Conservation (phyloP, 306 rosid species). For the Inga leiocalycina region DNA sequence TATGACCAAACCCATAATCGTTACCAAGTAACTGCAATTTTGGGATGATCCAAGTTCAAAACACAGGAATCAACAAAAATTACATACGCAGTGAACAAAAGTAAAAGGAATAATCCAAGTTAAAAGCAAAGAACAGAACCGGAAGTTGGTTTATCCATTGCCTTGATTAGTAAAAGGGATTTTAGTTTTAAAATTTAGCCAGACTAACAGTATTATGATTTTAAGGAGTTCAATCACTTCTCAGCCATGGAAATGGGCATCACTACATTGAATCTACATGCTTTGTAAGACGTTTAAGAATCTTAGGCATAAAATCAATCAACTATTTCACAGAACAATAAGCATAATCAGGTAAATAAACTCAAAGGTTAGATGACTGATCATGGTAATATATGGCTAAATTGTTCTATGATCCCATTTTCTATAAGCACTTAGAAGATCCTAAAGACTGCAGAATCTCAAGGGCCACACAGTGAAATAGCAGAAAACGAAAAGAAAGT, state of each 20-base stretch:
- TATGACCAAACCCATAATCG: conserved; percentile 86
- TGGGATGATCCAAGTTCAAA: not conserved
- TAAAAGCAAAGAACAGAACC: not conserved
- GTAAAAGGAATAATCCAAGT: too few relatives aligned
- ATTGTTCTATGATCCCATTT: not conserved
- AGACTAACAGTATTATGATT: too few relatives aligned
- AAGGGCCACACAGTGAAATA: not conserved
- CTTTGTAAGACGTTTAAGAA: not conserved
- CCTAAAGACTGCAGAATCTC: conserved; percentile 1
- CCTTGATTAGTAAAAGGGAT: not conserved
- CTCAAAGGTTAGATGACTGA: conserved; percentile 1
- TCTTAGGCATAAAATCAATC: not conserved
- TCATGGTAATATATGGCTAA: not conserved
- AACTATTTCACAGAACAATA: not conserved
- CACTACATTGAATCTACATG: too few relatives aligned
- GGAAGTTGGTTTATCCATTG: not conserved
- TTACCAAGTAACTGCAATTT: conserved; percentile 70
- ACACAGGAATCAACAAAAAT: conserved; percentile 18
- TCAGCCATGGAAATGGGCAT: too few relatives aligned
- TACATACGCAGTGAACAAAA: not conserved
- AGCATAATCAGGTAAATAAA: conserved; percentile 4
- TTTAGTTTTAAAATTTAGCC: not conserved
- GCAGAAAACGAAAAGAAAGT: conserved; percentile 12
- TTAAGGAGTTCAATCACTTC: too few relatives aligned
- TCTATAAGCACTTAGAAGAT: not conserved